phyloP scores from a whole-genome alignment of 495 filamentous ascomycete species.

The Amphirosellinia nigrospora region DNA sequence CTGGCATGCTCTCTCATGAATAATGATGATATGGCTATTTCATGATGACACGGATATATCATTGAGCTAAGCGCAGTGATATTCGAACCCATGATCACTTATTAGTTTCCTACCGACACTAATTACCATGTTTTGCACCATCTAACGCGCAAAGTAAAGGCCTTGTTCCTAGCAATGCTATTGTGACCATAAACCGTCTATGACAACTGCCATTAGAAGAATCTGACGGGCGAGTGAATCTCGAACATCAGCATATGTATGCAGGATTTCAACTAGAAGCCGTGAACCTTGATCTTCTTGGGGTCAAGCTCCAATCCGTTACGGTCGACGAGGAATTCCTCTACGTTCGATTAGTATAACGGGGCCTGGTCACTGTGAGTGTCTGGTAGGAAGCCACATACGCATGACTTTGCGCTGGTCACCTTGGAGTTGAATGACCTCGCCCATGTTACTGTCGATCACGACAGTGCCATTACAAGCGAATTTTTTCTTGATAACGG shows the following conservation, averaged over 20 bases:
- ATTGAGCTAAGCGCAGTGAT: not conserved
- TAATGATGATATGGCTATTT: not conserved
- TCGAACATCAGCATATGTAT: not conserved
- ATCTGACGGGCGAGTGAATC: not conserved
- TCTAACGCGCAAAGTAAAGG: not conserved
- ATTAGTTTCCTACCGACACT: not conserved
- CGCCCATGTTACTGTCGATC: conserved; percentile 94
- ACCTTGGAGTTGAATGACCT: conserved; percentile 99
- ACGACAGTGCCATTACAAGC: conserved; percentile 99
- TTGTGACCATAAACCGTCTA: not conserved
- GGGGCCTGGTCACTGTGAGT: not conserved
- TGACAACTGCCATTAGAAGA: not conserved
- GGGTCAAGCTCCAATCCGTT: conserved; percentile 24
- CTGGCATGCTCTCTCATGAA: not conserved
- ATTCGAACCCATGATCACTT: not conserved
- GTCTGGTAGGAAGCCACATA: not conserved
- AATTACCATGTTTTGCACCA: not conserved
- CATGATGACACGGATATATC: not conserved
- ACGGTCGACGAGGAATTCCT: conserved; percentile 18
- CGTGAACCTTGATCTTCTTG: conserved; percentile 28
- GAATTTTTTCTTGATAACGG: conserved; percentile 99
- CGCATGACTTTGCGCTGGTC: conserved; percentile 73
- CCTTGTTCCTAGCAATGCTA: not conserved
- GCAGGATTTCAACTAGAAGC: conserved; percentile 15
- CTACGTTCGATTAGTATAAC: conserved; percentile 11